Evolutionary conservation across 2,329 filamentous ascomycete species (phyloP), one percentile per base, ranked within the genome.

Genomic region (Alternaria consortialis): DNA sequence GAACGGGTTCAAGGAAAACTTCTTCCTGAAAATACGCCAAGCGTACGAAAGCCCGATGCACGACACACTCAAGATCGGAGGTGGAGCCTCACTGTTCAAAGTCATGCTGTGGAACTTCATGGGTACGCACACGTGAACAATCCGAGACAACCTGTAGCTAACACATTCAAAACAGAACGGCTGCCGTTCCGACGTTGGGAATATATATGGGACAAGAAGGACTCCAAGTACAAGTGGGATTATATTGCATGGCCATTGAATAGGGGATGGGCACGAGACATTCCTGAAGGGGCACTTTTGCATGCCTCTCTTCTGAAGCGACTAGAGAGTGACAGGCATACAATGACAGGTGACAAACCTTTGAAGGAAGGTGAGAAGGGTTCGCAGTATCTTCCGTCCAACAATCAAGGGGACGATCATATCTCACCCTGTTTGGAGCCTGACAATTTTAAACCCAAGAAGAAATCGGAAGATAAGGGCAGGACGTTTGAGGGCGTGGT

Each of bases 71-170:
- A 46, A 29, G 31, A 11, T 55, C 7, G 25, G 12, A 6, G 53
- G 53, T 20, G 53, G 53, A 8, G 39, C 27, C 20, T 55, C 53
- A 8, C 31, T 55, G 15, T 55, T 55, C 32, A 55, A 55, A 17
- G 53, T 55, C 17, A 46, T 55, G 12, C 17, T 55, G 6, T 55
- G 53, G 53, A 55, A 55, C 8, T 39, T 55, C 42, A 55, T 55
- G 53, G 53, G 53, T 55, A 12, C 46, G 53, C 39, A 13, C 40
- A 37, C 42, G 17, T n/a, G 25, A n/a, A 46, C 4, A 29, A 20
- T 7, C 23, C 17, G 15, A 47, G 40, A 37, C 29, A 17, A 15
- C 17, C 6, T 31, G 7, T 29, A 8, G 29, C 52, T 55, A 55
- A 55, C 53, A 23, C 8, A 36, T 29, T 9, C 3, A 7, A 36